Percentiles rank a stretch among this genome's conserved stretches.
Evolutionary conservation across 352 stramenopile genomes (phyloP).

Genomic region (Globisporangium spinosum): DNA sequence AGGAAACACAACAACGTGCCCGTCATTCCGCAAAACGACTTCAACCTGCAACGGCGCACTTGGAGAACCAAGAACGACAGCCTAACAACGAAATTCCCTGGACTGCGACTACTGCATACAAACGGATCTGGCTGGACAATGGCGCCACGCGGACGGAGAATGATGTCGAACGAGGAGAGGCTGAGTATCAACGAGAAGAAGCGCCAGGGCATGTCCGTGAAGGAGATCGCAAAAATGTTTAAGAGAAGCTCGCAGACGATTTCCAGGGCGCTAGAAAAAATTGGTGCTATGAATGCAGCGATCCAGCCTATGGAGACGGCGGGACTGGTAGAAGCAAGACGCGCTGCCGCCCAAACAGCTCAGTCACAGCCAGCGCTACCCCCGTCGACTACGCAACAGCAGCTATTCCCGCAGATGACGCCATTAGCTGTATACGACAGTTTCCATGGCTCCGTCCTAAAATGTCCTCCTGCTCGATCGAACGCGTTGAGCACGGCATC

Average conservation of each 20-base stretch:
- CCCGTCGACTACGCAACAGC: neutral
- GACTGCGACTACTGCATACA: conserved; percentile 3
- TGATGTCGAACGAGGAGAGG: conserved; percentile 37
- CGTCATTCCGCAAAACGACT: conserved; percentile 3
- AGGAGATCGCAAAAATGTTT: conserved; percentile 32
- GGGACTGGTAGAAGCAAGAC: neutral
- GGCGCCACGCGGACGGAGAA: conserved; percentile 32
- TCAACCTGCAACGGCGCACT: neutral
- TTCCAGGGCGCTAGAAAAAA: conserved; percentile 30
- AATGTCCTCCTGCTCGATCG: neutral
- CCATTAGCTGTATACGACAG: neutral
- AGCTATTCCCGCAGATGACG: neutral
- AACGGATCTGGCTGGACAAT: conserved; percentile 23
- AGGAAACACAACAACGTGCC: neutral
- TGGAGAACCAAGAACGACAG: neutral
- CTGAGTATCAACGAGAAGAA: conserved; percentile 38
- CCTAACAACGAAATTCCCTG: neutral
- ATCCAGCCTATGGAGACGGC: neutral
- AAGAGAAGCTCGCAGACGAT: conserved; percentile 39
- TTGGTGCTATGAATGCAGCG: neutral
- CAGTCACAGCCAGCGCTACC: neutral
- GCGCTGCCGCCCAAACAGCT: neutral
- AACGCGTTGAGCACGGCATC: neutral
- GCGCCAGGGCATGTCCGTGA: conserved; percentile 30
- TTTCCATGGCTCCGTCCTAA: neutral